Base-by-base conservation (phyloP, 1,284 basidiomycete genomes). In the Sparassis latifolia region DNA sequence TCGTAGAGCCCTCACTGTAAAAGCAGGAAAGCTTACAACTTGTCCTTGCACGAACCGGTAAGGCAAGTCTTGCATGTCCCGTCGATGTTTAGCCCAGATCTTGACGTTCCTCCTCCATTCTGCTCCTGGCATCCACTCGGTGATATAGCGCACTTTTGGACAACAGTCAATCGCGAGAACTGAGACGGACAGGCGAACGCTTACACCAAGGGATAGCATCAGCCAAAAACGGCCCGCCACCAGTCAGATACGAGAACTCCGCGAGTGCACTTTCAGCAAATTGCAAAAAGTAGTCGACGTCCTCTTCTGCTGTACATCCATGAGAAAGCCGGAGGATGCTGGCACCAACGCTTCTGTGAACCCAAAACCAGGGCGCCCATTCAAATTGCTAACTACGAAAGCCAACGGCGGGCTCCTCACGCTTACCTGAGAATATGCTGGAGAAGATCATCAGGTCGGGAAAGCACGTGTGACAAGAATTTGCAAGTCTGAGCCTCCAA, bases 361-460 rank as follows among this genome's bases (percentile, higher is more conserved):
- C 28, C 32, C 4, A 35, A 10, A 10, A 32, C 10, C 6, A 42
- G n/a, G 35, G 35, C 7, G n/a, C 35, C 9, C 7, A 38, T 7
- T 7, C 31, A 42, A 42, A 28, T 12, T 30, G 20, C 42, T 32
- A 45, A 38, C 4, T 10, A 7, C 35, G 10, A 27, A 6, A 2
- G 35, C 35, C 35, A 20, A 20, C 20, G 20, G 20, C 20, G 20
- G 20, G 20, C 20, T 20, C 20, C 20, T 20, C 20, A 63, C n/a
- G n/a, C 77, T 55, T 62, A 83, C 82, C 78, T 75, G 52, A 80
- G 77, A 54, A 87, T 69, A 52, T 85, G 79, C 41, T 69, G 63
- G 5, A 73, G 60, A 37, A 86, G 65, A 43, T 80, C 72, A 3
- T 71, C 69, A 4, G 84, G 82, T 47, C 78, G 75, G 5, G 71